phyloP scores from a whole-genome alignment of 2,329 filamentous ascomycete species.

The Pezicula neosporulosa region DNA sequence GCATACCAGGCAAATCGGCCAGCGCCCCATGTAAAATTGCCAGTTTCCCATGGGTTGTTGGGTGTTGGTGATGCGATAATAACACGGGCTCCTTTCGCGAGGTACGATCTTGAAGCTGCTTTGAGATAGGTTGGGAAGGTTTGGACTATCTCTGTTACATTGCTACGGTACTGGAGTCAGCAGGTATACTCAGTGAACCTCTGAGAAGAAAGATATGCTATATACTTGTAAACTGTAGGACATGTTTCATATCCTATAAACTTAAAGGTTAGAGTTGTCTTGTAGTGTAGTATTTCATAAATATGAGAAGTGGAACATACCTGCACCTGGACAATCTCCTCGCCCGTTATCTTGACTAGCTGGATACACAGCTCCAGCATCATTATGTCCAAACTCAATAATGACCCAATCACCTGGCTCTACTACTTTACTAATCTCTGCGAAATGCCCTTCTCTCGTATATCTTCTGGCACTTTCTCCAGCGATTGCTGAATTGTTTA shows the following conservation, averaged over 20 bases:
- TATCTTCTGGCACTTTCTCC: neutral
- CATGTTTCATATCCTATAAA: constrained; percentile 14
- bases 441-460: neutral
- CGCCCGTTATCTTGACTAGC: constrained; percentile 52
- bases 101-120: constrained; percentile 22
- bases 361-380: neutral
- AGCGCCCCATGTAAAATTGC: no score
- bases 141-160: constrained; percentile 22
- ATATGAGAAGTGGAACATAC: constrained; percentile 10
- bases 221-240: constrained; percentile 15
- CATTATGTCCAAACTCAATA: neutral
- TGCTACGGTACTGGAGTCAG: constrained; percentile 2
- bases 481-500: no score
- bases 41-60: no score
- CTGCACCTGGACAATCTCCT: constrained; percentile 46
- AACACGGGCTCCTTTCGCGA: constrained; percentile 55
- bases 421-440: neutral
- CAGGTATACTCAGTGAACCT: neutral
- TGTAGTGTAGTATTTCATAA: neutral
- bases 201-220: no score
- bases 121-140: constrained; percentile 26
- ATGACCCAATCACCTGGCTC: neutral
- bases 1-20: no score
- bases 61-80: constrained; percentile 58
- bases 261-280: neutral